phyloP scores from a whole-genome alignment of 1,139 yeast genomes.

The Protomyces macrosporus region DNA sequence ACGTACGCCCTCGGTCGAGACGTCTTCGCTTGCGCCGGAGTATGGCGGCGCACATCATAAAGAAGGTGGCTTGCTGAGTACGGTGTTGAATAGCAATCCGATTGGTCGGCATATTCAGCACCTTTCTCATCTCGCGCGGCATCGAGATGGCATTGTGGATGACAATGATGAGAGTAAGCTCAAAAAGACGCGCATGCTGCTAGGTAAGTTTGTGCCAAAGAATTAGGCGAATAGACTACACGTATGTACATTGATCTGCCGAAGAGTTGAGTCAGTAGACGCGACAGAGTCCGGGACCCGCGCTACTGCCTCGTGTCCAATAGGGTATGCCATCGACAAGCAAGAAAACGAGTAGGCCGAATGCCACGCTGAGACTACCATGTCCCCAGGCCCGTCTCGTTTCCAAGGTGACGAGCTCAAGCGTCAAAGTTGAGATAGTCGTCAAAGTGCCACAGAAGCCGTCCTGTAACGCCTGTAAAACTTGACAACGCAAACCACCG shows the following conservation, averaged over 20 bases:
- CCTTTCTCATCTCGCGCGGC: conserved; percentile 21
- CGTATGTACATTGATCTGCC: not conserved
- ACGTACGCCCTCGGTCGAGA: not conserved
- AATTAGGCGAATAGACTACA: not conserved
- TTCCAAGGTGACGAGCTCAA: conserved; percentile 36
- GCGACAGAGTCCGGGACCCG: not conserved
- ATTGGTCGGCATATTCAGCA: conserved; percentile 25
- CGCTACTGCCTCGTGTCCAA: conserved; percentile 12
- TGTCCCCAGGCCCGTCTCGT: conserved; percentile 30
- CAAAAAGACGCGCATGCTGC: conserved; percentile 27
- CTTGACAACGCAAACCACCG: conserved; percentile 35
- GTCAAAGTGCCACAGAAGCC: conserved; percentile 37
- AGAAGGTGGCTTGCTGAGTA: not conserved
- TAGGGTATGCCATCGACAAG: conserved; percentile 30
- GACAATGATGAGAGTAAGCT: conserved; percentile 25
- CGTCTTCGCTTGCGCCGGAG: conserved; percentile 3
- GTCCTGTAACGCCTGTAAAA: conserved; percentile 37
- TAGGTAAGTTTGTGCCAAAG: conserved; percentile 25
- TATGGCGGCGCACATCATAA: not conserved
- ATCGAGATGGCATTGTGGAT: conserved; percentile 18
- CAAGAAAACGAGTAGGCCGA: conserved; percentile 27
- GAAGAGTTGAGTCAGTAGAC: not conserved
- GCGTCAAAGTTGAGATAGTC: conserved; percentile 35
- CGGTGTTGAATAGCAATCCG: conserved; percentile 16
- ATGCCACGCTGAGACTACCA: conserved; percentile 26